These are phyloP conservation scores for Solanum gracilifrons DNA, from an alignment of 257 asterid species.

Conservation along the genomic window DNA sequence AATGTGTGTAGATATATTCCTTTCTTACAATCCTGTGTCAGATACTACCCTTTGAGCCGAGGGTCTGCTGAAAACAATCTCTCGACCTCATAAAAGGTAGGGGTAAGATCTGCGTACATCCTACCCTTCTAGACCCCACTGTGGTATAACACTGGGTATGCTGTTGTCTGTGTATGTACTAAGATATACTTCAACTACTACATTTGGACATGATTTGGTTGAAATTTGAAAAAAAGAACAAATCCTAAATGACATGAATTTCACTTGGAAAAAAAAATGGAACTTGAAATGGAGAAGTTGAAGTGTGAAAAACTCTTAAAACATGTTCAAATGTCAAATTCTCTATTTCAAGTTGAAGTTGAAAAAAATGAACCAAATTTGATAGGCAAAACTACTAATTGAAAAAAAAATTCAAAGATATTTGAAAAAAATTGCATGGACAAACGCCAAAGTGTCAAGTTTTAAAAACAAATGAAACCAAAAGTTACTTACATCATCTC, in stretches of 20 bases:
- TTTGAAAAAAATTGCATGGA: not conserved
- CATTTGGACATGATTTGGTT: not conserved
- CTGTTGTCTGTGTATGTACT: not conserved
- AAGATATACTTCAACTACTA: not conserved
- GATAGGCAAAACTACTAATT: not conserved
- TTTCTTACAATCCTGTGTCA: not conserved
- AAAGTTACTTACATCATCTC: conserved; percentile 63
- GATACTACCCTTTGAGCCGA: not conserved
- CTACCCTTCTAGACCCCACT: not conserved
- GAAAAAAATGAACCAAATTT: not conserved
- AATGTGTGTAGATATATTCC: not conserved
- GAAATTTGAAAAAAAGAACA: not conserved
- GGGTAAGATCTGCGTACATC: not conserved
- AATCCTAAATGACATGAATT: not conserved
- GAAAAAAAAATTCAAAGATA: not conserved
- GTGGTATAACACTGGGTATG: not conserved
- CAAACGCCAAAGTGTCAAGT: not conserved
- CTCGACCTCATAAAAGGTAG: not conserved
- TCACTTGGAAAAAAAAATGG: not conserved
- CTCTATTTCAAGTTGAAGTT: not conserved
- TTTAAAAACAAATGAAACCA: not conserved
- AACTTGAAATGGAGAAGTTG: not conserved
- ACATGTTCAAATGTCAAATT: not conserved
- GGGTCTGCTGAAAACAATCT: not conserved
- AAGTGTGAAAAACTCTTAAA: not conserved